phyloP scores from a whole-genome alignment of 495 filamentous ascomycete species.

The Cudoniella acicularis region DNA sequence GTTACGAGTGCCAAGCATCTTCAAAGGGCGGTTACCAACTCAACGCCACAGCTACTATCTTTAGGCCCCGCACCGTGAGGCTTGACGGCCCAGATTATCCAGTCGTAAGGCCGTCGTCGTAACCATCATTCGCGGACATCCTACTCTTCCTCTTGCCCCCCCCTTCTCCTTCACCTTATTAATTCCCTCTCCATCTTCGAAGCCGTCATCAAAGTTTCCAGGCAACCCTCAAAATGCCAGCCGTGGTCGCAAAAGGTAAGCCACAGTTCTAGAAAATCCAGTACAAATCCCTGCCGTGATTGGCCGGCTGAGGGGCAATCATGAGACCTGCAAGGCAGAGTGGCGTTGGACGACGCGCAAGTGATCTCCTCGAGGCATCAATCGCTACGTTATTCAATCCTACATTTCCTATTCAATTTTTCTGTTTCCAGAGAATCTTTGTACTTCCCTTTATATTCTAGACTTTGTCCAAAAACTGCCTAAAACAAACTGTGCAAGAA shows the following conservation, averaged over 20 bases:
- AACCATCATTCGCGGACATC: not conserved
- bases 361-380: constrained; percentile 15
- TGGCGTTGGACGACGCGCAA: constrained; percentile 13
- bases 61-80: not conserved
- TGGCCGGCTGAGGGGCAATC: not conserved
- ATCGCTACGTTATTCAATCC: not conserved
- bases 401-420: not conserved
- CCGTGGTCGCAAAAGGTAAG: constrained; percentile 25
- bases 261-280: constrained; percentile 1
- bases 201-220: not conserved
- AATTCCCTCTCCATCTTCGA: not conserved
- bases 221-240: constrained; percentile 20
- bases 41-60: not conserved
- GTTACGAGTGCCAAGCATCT: too few species aligned
- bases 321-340: constrained; percentile 3
- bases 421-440: not conserved
- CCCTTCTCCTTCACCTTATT: too few species aligned
- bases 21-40: not conserved
- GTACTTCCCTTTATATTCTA: not conserved
- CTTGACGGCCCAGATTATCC: not conserved
- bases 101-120: not conserved
- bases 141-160: too few species aligned
- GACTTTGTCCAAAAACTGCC: not conserved
- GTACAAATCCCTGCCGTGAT: constrained; percentile 3
- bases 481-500: constrained; percentile 8